Conservation (phyloP, 371 early-diverging fungal genomes). For the Lichtheimia ramosa region DNA sequence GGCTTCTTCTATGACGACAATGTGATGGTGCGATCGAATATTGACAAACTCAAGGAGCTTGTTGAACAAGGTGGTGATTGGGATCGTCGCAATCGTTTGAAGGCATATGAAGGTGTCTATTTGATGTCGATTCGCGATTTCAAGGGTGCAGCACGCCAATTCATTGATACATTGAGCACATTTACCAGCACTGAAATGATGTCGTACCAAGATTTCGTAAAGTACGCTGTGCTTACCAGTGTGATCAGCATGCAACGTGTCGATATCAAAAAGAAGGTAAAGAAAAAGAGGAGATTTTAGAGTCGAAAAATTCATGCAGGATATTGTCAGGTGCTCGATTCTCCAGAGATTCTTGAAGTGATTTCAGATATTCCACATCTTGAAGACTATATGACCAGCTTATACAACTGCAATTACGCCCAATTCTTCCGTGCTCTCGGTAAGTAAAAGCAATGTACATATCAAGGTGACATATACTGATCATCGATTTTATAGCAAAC, state of each 20-base stretch:
- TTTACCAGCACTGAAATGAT: constrained; percentile 97
- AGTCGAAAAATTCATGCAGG: not conserved
- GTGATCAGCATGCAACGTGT: constrained; percentile 88
- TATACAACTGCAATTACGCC: constrained; percentile 94
- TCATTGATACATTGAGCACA: constrained; percentile 95
- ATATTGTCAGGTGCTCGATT: constrained; percentile 74
- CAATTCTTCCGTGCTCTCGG: constrained; percentile 86
- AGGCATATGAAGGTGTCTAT: constrained; percentile 97
- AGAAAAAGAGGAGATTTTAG: not conserved
- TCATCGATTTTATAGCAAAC: constrained; percentile 32
- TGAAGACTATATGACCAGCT: constrained; percentile 80
- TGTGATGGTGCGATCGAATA: constrained; percentile 77
- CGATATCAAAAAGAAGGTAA: constrained; percentile 92
- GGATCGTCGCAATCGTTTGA: constrained; percentile 99
- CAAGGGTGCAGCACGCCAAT: constrained; percentile 85
- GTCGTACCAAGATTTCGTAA: constrained; percentile 96
- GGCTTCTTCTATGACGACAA: constrained; percentile 93
- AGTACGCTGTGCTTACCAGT: constrained; percentile 91
- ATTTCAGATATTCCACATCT: constrained; percentile 87
- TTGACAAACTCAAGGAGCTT: constrained; percentile 79
- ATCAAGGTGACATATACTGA: not conserved
- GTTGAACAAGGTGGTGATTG: constrained; percentile 99
- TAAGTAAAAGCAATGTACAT: constrained; percentile 13
- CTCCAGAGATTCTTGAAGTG: constrained; percentile 97
- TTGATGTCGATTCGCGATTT: constrained; percentile 94